phyloP scores from a whole-genome alignment of 768 basidiomycete genomes.

The Russula earlei region DNA sequence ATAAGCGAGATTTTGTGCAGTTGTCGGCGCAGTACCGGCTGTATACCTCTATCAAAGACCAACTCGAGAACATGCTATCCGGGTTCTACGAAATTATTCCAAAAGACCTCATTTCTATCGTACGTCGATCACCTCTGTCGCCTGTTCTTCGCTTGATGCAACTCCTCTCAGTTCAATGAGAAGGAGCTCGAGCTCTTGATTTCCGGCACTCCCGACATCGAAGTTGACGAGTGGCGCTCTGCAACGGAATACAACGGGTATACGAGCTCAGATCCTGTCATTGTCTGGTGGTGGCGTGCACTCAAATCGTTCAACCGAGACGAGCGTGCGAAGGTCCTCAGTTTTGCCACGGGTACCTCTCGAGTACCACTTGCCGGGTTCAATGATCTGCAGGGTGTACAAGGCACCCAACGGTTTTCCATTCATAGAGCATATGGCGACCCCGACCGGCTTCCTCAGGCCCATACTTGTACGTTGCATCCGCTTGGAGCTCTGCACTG shows the following conservation, averaged over 20 bases:
- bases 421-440: constrained; percentile 91
- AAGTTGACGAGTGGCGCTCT: constrained; percentile 94
- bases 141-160: constrained; percentile 21
- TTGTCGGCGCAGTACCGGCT: constrained; percentile 90
- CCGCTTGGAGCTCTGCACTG: neutral
- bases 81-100: constrained; percentile 99
- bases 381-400: constrained; percentile 88
- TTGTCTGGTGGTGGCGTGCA: constrained; percentile 99
- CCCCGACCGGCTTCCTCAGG: constrained; percentile 75
- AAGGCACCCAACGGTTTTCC: constrained; percentile 90
- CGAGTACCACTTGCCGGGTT: constrained; percentile 93
- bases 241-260: constrained; percentile 90
- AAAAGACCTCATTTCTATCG: constrained; percentile 88
- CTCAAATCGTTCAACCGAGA: constrained; percentile 96
- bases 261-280: constrained; percentile 83
- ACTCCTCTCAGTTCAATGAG: constrained; percentile 66
- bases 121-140: constrained; percentile 31
- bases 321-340: constrained; percentile 91
- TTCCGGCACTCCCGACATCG: constrained; percentile 96
- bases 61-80: constrained; percentile 79
- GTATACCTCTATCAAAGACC: constrained; percentile 89
- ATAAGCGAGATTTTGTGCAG: constrained; percentile 93
- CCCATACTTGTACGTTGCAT: constrained; percentile 68
- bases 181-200: constrained; percentile 91
- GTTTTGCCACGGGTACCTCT: constrained; percentile 91